These are phyloP conservation scores for Albugo laibachii DNA, from an alignment of 352 stramenopile species.

Conservation along the genomic window DNA sequence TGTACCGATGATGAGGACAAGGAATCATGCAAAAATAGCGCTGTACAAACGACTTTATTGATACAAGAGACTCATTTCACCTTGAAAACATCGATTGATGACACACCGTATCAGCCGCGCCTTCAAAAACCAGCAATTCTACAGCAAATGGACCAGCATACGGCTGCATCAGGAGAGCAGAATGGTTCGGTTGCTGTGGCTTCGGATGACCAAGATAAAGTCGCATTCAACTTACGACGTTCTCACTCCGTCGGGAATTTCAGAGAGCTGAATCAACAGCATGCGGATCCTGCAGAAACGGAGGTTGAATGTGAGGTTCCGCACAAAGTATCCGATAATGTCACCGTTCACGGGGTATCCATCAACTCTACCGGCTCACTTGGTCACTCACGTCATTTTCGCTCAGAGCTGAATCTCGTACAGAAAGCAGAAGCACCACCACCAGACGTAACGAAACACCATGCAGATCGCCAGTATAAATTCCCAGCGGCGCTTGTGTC, in stretches of 20 bases:
- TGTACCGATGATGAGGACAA: background rate
- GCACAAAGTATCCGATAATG: too few species aligned
- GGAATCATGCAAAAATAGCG: background rate
- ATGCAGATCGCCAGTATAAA: slow-evolving; percentile 15
- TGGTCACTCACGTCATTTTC: too few species aligned
- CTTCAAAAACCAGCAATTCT: background rate
- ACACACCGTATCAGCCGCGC: background rate
- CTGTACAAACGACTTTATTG: background rate
- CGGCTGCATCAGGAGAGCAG: background rate
- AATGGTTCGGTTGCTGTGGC: background rate
- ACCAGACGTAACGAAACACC: too few species aligned
- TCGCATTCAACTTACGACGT: slow-evolving; percentile 15
- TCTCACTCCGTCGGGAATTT: slow-evolving; percentile 60
- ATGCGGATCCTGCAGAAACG: too few species aligned
- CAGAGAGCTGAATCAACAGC: too few species aligned
- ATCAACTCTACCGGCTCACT: too few species aligned
- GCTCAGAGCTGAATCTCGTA: too few species aligned
- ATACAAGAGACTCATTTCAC: background rate
- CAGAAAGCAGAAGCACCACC: too few species aligned
- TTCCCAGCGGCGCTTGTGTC: slow-evolving; percentile 34
- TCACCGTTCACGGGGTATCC: too few species aligned
- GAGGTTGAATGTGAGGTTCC: too few species aligned
- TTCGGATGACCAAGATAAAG: background rate
- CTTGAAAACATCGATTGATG: background rate
- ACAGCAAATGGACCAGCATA: background rate